Conservation (phyloP, 169 alveolate species). For the Blepharisma undulans region DNA sequence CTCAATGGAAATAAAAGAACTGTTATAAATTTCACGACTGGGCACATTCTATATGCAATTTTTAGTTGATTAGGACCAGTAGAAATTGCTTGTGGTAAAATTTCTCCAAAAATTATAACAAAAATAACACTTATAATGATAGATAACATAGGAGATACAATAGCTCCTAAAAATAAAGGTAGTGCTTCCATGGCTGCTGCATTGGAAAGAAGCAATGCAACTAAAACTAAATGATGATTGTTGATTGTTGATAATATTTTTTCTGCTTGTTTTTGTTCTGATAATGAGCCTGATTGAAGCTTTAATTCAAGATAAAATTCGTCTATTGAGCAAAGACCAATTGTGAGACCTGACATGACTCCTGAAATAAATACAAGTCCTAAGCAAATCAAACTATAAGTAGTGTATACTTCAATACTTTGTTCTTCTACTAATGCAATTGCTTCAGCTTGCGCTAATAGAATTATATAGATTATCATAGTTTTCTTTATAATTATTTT, state of each 20-base stretch:
- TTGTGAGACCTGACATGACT: conserved; percentile 90
- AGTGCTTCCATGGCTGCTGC: conserved; percentile 92
- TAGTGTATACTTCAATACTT: background rate
- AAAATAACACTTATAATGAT: conserved; percentile 86
- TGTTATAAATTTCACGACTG: conserved; percentile 74
- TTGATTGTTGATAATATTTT: conserved; percentile 70
- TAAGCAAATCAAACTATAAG: background rate
- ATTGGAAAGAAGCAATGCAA: conserved; percentile 90
- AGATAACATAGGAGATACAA: conserved; percentile 86
- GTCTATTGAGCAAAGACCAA: conserved; percentile 91
- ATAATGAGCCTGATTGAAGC: conserved; percentile 78
- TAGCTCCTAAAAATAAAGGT: conserved; percentile 89
- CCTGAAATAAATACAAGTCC: conserved; percentile 77
- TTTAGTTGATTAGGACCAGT: conserved; percentile 91
- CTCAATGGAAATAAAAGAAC: conserved; percentile 67
- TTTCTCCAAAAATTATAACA: conserved; percentile 91
- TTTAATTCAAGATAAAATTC: conserved; percentile 84
- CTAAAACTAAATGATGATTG: conserved; percentile 87
- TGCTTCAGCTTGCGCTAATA: background rate
- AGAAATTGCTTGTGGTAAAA: conserved; percentile 94
- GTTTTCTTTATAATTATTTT: background rate
- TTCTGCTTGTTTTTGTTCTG: conserved; percentile 74
- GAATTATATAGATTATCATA: background rate
- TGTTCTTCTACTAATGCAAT: background rate
- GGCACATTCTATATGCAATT: conserved; percentile 85